A percentile compares a stretch with the other conserved stretches of the same genome.
These are phyloP conservation scores for Trichoderma sp. DNA, from an alignment of 2,329 filamentous ascomycete species.

Conservation along the genomic window DNA sequence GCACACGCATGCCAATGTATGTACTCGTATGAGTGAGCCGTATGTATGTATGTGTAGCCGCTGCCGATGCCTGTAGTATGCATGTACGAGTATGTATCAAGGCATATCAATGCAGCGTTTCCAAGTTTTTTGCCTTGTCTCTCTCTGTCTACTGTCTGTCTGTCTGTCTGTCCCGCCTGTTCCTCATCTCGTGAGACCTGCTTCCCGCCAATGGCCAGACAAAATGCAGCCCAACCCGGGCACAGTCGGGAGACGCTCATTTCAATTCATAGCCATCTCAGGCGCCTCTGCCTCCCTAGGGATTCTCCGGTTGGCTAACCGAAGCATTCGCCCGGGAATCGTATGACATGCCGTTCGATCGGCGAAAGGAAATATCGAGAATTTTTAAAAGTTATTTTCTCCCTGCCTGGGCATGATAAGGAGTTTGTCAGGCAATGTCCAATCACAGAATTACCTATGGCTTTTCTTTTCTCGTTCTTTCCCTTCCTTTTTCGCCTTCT, in stretches of 20 bases:
- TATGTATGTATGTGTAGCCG: not conserved
- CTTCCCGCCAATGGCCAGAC: not conserved
- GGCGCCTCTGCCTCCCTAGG: not conserved
- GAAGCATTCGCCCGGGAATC: not conserved
- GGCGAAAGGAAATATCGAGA: not conserved
- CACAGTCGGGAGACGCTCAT: not conserved
- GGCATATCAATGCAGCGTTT: not conserved
- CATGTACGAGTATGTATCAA: not conserved
- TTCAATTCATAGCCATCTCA: not conserved
- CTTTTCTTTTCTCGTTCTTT: not conserved
- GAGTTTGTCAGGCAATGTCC: not conserved
- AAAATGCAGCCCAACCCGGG: not conserved
- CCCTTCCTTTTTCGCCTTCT: too few species aligned
- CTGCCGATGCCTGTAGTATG: not conserved
- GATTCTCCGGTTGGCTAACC: not conserved
- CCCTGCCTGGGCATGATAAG: not conserved
- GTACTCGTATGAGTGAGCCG: too few species aligned
- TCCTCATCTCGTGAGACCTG: slow-evolving; percentile 2
- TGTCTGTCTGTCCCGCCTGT: not conserved
- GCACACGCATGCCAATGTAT: not conserved
- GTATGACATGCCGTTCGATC: slow-evolving; percentile 13
- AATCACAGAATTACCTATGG: not conserved
- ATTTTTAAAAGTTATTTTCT: not conserved
- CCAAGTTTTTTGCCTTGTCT: not conserved
- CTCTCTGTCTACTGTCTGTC: not conserved